phyloP scores from a whole-genome alignment of 805 yeast genomes.

The Spathaspora passalidarum region DNA sequence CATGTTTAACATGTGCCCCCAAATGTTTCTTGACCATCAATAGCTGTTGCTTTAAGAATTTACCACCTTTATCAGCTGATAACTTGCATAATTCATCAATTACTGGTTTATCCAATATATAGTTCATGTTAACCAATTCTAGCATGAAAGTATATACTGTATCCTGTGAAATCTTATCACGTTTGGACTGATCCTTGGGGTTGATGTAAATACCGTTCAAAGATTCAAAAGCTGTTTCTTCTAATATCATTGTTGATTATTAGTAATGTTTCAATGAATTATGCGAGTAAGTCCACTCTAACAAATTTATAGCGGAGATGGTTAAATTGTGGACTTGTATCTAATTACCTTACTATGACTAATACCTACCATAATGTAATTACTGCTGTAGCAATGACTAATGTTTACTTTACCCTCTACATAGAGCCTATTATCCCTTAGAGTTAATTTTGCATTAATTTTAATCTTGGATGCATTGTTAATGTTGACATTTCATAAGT shows the following conservation, averaged over 20 bases:
- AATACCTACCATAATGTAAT: no score
- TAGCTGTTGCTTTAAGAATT: neutral
- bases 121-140: neutral
- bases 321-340: no score
- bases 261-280: neutral
- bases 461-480: no score
- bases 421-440: no score
- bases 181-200: neutral
- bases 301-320: neutral
- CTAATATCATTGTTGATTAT: neutral
- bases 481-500: no score
- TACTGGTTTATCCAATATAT: neutral
- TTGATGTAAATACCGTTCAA: neutral
- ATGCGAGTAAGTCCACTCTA: neutral
- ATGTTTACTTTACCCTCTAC: no score
- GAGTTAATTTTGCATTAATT: no score
- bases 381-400: no score
- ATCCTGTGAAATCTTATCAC: neutral
- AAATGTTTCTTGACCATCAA: neutral
- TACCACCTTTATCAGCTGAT: neutral
- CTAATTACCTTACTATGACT: no score
- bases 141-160: neutral
- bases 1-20: constrained; percentile 2
- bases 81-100: neutral
- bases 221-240: constrained; percentile 1